phyloP scores from a whole-genome alignment of 2,329 filamentous ascomycete genomes.

The Paraconiothyrium brasiliense region DNA sequence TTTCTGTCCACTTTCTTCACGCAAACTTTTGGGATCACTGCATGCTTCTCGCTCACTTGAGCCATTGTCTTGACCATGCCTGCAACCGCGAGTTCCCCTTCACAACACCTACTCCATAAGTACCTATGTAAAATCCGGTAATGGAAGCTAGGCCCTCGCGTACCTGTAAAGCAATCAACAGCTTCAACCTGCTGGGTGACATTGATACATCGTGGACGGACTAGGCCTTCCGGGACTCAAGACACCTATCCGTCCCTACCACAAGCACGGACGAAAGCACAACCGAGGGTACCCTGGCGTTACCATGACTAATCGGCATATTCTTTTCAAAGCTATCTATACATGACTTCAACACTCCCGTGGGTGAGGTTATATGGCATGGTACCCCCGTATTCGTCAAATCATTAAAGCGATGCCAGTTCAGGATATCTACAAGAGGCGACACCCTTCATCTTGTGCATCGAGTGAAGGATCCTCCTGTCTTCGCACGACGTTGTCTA shows the following conservation, averaged over 20 bases:
- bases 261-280: not conserved
- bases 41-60: too few species aligned
- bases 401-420: not conserved
- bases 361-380: not conserved
- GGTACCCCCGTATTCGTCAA: not conserved
- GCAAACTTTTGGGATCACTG: too few species aligned
- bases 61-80: too few species aligned
- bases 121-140: not conserved
- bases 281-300: not conserved
- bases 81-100: too few species aligned
- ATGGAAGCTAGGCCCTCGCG: not conserved
- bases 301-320: not conserved
- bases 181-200: not conserved
- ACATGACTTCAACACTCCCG: too few species aligned
- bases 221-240: not conserved
- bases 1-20: too few species aligned
- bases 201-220: not conserved
- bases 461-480: not conserved
- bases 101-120: too few species aligned
- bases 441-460: not conserved
- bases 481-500: too few species aligned
- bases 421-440: not conserved
- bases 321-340: not conserved
- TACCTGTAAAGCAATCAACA: not conserved
- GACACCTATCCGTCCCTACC: not conserved